Conservation (phyloP, 1,284 basidiomycete species). For the Cutaneotrichosporon sp. region DNA sequence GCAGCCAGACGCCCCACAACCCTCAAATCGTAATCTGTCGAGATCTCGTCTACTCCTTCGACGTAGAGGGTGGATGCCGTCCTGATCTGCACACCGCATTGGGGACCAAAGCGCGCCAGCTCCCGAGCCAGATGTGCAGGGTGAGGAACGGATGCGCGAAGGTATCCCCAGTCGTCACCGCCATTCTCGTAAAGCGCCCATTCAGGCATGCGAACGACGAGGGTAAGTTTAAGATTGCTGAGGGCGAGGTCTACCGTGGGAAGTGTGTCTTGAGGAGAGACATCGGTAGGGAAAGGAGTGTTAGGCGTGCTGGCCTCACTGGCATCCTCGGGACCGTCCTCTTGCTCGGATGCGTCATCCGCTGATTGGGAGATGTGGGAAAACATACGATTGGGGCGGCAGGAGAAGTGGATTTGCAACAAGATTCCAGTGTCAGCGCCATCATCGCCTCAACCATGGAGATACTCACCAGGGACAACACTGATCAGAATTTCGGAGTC, state of each 20-base stretch:
- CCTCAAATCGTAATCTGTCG: not conserved
- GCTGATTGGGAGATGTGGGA: no score
- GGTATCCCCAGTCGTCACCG: constrained; percentile 1
- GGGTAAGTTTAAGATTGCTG: not conserved
- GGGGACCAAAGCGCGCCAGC: not conserved
- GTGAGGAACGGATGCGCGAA: not conserved
- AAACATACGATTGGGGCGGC: no score
- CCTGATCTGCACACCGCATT: not conserved
- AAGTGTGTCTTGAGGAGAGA: not conserved
- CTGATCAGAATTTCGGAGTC: no score
- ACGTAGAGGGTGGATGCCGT: not conserved
- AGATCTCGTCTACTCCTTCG: not conserved
- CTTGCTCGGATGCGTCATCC: no score
- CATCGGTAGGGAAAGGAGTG: no score
- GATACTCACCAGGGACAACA: no score
- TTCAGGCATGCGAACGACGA: not conserved
- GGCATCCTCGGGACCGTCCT: no score
- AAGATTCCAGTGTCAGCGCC: no score
- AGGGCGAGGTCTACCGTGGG: not conserved
- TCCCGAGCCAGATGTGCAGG: not conserved
- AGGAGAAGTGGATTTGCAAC: no score
- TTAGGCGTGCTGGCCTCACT: no score
- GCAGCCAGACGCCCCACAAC: not conserved
- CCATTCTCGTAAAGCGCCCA: not conserved
- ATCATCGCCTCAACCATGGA: no score